These are phyloP conservation scores for Glycine latifolia DNA, from an alignment of 306 rosid genomes.

Conservation along the genomic window DNA sequence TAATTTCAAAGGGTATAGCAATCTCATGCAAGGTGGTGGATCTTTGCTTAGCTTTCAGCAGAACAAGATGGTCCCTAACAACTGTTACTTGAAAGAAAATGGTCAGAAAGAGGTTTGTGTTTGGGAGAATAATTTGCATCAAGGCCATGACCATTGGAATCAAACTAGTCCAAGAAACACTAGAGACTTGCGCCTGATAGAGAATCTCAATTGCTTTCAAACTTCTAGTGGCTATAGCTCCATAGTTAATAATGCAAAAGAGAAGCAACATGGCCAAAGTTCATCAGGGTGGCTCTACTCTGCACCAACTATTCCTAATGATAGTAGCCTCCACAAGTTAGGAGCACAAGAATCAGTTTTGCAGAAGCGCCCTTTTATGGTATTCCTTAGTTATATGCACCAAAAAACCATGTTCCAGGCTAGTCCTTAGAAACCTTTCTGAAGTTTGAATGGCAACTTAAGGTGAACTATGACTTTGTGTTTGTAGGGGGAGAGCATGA, in stretches of 20 bases:
- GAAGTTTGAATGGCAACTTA: slow-evolving; percentile 14
- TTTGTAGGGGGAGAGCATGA: slow-evolving; percentile 60
- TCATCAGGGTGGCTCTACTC: slow-evolving; percentile 66
- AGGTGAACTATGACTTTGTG: slow-evolving; percentile 2
- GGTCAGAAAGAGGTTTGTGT: slow-evolving; percentile 46
- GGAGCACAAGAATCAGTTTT: slow-evolving; percentile 44
- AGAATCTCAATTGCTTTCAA: slow-evolving; percentile 59
- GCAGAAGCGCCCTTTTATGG: slow-evolving; percentile 66
- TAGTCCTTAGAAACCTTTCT: neutral
- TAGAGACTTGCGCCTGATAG: slow-evolving; percentile 41
- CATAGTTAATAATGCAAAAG: slow-evolving; percentile 45
- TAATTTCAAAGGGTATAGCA: slow-evolving; percentile 56
- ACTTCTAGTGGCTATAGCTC: slow-evolving; percentile 54
- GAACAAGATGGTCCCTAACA: slow-evolving; percentile 15
- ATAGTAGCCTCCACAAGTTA: slow-evolving; percentile 52
- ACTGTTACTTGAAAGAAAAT: slow-evolving; percentile 36
- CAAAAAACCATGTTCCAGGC: neutral
- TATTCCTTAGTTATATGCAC: slow-evolving; percentile 28
- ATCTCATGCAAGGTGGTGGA: slow-evolving; percentile 42
- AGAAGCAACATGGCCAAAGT: slow-evolving; percentile 50
- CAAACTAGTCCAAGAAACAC: slow-evolving; percentile 44
- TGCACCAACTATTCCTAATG: slow-evolving; percentile 41
- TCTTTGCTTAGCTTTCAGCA: slow-evolving; percentile 78
- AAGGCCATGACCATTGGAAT: slow-evolving; percentile 49
- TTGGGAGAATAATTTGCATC: slow-evolving; percentile 47